Conservation (phyloP, 164 flowering plant species). For the Magnolia sinica region DNA sequence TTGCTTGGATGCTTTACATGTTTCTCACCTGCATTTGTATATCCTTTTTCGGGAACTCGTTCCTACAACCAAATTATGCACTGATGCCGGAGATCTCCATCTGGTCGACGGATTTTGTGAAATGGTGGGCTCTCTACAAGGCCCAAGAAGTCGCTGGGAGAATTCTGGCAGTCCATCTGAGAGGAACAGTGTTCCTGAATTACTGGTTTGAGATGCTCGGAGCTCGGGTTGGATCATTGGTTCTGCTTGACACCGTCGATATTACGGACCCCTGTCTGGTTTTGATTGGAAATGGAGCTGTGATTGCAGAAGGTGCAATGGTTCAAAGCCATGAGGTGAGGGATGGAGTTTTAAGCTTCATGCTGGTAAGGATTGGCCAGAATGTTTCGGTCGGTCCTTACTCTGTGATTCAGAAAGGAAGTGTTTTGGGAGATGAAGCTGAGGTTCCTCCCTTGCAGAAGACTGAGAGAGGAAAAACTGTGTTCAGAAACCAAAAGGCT, state of each 20-base stretch:
- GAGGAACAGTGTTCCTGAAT: constrained; percentile 71
- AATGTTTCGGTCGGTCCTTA: constrained; percentile 59
- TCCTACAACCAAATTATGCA: constrained; percentile 62
- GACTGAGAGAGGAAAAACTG: constrained; percentile 35
- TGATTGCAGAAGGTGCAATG: constrained; percentile 70
- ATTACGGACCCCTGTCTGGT: constrained; percentile 76
- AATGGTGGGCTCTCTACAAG: constrained; percentile 82
- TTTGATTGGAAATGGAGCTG: constrained; percentile 64
- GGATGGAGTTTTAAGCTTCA: constrained; percentile 60
- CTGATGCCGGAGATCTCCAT: constrained; percentile 52
- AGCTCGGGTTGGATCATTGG: constrained; percentile 67
- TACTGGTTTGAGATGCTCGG: constrained; percentile 79
- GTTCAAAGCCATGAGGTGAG: constrained; percentile 74
- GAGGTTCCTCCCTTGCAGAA: constrained; percentile 55
- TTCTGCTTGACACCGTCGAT: constrained; percentile 63
- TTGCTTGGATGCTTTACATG: constrained; percentile 65
- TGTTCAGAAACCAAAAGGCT: constrained; percentile 21
- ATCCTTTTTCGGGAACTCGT: constrained; percentile 65
- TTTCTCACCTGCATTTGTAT: constrained; percentile 49
- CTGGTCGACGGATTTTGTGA: constrained; percentile 62
- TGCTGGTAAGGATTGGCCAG: constrained; percentile 53
- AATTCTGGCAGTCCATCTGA: constrained; percentile 63
- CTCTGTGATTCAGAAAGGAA: constrained; percentile 66
- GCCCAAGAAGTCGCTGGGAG: constrained; percentile 58
- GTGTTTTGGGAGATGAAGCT: constrained; percentile 38